Conservation (phyloP, 768 basidiomycete genomes). For the Pisolithus albus region DNA sequence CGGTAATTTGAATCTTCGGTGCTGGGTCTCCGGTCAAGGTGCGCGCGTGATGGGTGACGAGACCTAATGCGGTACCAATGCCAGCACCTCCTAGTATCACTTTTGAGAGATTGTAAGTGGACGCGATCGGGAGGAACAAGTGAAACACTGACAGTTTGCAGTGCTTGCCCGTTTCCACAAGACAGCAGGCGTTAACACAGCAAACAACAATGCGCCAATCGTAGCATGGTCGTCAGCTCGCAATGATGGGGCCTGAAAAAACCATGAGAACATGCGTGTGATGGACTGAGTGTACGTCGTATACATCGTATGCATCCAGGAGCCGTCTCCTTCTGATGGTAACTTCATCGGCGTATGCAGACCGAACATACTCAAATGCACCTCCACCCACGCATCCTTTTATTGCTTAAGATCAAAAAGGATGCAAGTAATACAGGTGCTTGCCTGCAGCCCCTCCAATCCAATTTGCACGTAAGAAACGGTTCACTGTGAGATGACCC, state of each 20-base stretch:
- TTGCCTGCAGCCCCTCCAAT: conserved; percentile 53
- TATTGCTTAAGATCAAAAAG: neutral
- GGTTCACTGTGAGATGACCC: conserved; percentile 50
- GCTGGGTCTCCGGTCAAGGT: conserved; percentile 49
- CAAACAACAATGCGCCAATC: conserved; percentile 61
- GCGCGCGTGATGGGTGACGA: conserved; percentile 50
- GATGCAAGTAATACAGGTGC: neutral
- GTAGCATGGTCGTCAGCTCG: conserved; percentile 70
- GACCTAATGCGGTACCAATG: conserved; percentile 54
- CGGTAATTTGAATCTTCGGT: conserved; percentile 33
- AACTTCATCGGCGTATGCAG: conserved; percentile 45
- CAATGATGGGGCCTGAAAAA: conserved; percentile 44
- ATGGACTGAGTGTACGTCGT: conserved; percentile 9
- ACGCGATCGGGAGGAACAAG: neutral
- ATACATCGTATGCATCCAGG: conserved; percentile 53
- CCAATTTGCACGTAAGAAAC: conserved; percentile 67
- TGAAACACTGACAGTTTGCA: conserved; percentile 46
- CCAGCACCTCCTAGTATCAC: conserved; percentile 70
- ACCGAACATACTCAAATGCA: conserved; percentile 54
- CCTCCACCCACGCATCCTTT: conserved; percentile 41
- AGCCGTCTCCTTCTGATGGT: conserved; percentile 44
- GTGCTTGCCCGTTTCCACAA: conserved; percentile 63
- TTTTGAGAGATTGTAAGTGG: conserved; percentile 20
- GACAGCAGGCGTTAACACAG: conserved; percentile 59
- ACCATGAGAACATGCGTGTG: neutral